Conservation (phyloP, 306 rosid genomes). For the Castanea mollissima region DNA sequence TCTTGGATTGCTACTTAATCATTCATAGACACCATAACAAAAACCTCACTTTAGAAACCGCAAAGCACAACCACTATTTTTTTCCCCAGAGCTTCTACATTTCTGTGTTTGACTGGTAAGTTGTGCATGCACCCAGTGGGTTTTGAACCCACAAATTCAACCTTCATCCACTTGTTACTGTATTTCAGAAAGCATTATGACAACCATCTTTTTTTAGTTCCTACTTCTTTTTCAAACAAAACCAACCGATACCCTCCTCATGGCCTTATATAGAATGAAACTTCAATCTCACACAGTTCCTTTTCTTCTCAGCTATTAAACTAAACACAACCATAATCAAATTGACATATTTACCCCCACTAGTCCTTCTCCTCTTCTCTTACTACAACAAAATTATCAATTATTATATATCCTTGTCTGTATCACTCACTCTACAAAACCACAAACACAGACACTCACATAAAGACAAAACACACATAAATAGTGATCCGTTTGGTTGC, state of each 20-base stretch:
- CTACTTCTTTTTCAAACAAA: neutral
- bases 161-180: neutral
- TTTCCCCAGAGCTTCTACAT: neutral
- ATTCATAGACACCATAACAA: neutral
- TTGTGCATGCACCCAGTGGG: too few species aligned
- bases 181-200: neutral
- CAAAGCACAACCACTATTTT: constrained; percentile 12
- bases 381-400: neutral
- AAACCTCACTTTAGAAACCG: neutral
- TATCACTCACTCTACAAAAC: neutral
- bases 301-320: constrained; percentile 4
- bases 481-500: neutral
- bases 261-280: neutral
- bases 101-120: too few species aligned
- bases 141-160: too few species aligned
- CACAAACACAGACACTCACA: neutral
- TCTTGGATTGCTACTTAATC: neutral
- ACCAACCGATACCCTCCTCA: neutral
- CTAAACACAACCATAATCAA: neutral
- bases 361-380: neutral
- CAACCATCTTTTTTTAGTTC: too few species aligned
- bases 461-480: neutral
- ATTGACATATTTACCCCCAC: neutral
- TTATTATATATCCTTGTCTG: too few species aligned
- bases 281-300: constrained; percentile 1